Evolutionary conservation across 1,284 basidiomycete species (phyloP).

Genomic region (Bjerkandera adusta): DNA sequence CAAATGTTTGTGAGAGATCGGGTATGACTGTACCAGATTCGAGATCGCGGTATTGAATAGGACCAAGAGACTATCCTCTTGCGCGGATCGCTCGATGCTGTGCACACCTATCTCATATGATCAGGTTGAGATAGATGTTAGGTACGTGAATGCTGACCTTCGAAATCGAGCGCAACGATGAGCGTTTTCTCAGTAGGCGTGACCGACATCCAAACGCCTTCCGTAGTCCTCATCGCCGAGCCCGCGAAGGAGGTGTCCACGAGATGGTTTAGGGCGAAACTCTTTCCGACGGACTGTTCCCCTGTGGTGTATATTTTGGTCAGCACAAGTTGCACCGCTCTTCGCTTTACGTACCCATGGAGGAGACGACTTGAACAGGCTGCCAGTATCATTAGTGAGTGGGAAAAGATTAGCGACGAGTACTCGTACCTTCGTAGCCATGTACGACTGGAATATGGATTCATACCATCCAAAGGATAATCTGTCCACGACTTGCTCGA

Average conservation of each 20-base stretch:
- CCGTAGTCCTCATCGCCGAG: constrained; percentile 64
- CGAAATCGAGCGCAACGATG: constrained; percentile 62
- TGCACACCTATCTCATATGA: constrained; percentile 45
- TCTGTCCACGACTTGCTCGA: constrained; percentile 49
- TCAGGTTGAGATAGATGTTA: not conserved
- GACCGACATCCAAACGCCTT: constrained; percentile 68
- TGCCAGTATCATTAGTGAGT: constrained; percentile 21
- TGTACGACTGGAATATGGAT: constrained; percentile 59
- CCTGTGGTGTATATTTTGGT: constrained; percentile 28
- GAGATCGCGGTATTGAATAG: constrained; percentile 65
- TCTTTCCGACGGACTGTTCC: constrained; percentile 65
- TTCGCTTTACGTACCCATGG: constrained; percentile 56
- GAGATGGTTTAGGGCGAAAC: constrained; percentile 59
- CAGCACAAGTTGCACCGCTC: too few species aligned
- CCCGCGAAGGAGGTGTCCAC: constrained; percentile 65
- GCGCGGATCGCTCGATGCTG: constrained; percentile 58
- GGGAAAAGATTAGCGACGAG: not conserved
- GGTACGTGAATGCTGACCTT: constrained; percentile 39
- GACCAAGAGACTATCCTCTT: constrained; percentile 62
- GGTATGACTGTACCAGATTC: constrained; percentile 45
- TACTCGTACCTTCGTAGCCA: constrained; percentile 48
- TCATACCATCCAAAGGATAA: constrained; percentile 67
- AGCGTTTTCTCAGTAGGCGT: constrained; percentile 55
- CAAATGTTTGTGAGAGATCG: not conserved
- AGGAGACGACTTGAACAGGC: constrained; percentile 63